phyloP scores from a whole-genome alignment of 768 basidiomycete species.

The Tubosaeta brunneosetosa region DNA sequence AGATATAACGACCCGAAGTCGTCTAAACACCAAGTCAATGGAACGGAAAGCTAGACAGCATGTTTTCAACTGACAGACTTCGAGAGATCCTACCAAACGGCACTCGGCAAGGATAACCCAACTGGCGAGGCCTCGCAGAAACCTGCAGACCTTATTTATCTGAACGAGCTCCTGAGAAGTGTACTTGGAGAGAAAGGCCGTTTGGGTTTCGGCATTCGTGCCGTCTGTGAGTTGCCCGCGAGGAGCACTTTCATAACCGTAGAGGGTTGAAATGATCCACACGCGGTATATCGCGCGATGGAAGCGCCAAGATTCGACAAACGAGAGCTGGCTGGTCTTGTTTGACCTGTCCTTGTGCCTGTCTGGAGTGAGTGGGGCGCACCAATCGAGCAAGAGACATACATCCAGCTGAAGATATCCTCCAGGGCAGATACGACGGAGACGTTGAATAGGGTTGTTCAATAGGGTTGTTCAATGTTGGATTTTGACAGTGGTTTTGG shows the following conservation, averaged over 20 bases:
- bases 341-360: conserved; percentile 12
- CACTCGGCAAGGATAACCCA: conserved; percentile 9
- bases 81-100: conserved; percentile 2
- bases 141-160: conserved; percentile 8
- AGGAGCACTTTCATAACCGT: not conserved
- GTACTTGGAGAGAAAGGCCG: conserved; percentile 11
- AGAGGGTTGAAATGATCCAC: conserved; percentile 10
- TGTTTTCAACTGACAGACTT: conserved; percentile 10
- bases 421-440: conserved; percentile 13
- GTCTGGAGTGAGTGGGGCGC: not conserved
- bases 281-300: conserved; percentile 11
- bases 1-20: conserved; percentile 11
- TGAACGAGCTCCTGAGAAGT: conserved; percentile 18
- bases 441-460: too few relatives aligned
- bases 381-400: not conserved
- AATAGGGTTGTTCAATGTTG: too few relatives aligned
- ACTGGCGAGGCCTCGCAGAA: not conserved
- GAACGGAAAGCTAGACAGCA: too few relatives aligned
- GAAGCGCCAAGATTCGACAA: conserved; percentile 13
- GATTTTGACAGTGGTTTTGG: too few relatives aligned
- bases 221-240: not conserved
- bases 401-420: conserved; percentile 17
- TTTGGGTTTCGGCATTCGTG: not conserved
- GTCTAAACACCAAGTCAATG: conserved; percentile 6
- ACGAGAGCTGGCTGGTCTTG: conserved; percentile 9